Base-by-base conservation (phyloP, 768 basidiomycete species). In the Leccinum broughii region DNA sequence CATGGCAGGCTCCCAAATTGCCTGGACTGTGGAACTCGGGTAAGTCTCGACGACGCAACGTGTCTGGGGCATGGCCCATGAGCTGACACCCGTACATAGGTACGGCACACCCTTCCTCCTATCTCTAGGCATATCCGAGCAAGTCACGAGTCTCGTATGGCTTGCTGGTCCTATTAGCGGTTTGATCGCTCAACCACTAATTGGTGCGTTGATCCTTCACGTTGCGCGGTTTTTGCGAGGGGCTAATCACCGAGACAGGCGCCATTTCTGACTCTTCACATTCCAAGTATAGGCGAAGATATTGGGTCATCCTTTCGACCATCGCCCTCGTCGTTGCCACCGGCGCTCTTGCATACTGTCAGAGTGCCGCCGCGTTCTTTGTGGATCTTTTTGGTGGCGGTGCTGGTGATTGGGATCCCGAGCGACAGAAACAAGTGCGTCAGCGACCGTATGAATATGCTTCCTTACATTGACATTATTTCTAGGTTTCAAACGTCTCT, bases 21-120 rank as follows among this genome's bases (percentile, higher is more conserved):
- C 93, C 1, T 98, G 95, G 95, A 96, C 94, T 1, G 90, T 97
- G 4, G 94, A 96, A 70, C 84, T 95, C 26, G 93, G 93, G 93
- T 95, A 68, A 64, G 88, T 76, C 30, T 56, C 35, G 9, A 51
- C 22, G 24, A 17, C 8, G 32, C 34, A 62, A 55, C 56, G 50
- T 59, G 56, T 56, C 17, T 24, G 26, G 24, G 51, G 48, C 20
- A 10, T 54, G 60, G 24, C 22, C 49, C 3, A 44, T 52, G n/a
- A 22, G 48, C 59, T 50, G 14, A 34, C 48, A 46, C 17, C 24
- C 48, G 64, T 59, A 57, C 54, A 55, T 66, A 97, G 96, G 72
- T 97, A 96, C 68, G 96, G 96, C 39, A 98, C 96, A 5, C 96
- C 96, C 1, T 97, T 97, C 73, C 79, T 98, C 41, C 81, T 96